Evolutionary conservation across 148 eudicot species (phyloP).

Genomic region (Fagopyrum esculentum): DNA sequence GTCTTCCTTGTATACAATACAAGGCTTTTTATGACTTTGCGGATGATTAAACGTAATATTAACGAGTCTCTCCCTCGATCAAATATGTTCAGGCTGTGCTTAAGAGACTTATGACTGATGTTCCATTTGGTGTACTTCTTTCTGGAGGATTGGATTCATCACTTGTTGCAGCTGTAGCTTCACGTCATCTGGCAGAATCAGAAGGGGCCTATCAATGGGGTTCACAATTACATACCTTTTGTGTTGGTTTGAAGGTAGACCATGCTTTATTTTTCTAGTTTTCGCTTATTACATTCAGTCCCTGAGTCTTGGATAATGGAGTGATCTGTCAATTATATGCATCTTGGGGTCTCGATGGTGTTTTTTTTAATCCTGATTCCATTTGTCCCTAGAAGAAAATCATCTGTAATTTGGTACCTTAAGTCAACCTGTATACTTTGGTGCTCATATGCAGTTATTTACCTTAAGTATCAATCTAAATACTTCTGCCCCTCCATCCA

Average conservation of each 20-base stretch:
- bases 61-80: not conserved
- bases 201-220: slow-evolving; percentile 86
- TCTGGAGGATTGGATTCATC: slow-evolving; percentile 96
- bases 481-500: not conserved
- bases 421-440: not conserved
- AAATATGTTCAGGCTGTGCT: slow-evolving; percentile 55
- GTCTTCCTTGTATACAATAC: not conserved
- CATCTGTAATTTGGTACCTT: not conserved
- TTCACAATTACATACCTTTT: slow-evolving; percentile 77
- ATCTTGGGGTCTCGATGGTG: not conserved
- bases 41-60: not conserved
- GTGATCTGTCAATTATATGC: not conserved
- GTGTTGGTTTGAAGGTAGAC: slow-evolving; percentile 78
- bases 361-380: not conserved
- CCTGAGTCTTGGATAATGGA: not conserved
- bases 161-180: slow-evolving; percentile 92
- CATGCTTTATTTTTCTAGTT: slow-evolving; percentile 4
- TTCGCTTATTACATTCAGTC: not conserved
- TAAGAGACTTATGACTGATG: slow-evolving; percentile 95
- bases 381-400: not conserved
- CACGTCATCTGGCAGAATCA: slow-evolving; percentile 63
- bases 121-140: slow-evolving; percentile 92
- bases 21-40: not conserved
- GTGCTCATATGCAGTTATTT: not conserved
- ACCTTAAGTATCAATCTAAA: not conserved